These are phyloP conservation scores for Berkeleyomyces rouxiae DNA, from an alignment of 2,329 filamentous ascomycete species.

Conservation along the genomic window DNA sequence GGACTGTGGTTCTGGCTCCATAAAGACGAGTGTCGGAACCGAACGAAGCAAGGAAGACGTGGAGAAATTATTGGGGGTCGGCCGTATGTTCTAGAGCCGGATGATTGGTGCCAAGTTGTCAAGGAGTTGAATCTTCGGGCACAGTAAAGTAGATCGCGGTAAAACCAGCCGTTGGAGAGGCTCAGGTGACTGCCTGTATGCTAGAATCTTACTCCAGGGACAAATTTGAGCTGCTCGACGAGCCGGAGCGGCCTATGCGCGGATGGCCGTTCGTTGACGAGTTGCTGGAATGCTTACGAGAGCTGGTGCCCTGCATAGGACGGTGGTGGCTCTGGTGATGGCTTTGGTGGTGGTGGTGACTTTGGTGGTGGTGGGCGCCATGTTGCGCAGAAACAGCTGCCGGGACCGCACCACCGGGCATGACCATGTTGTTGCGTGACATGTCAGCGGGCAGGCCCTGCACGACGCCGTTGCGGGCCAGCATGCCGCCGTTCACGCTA, in stretches of 20 bases:
- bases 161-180: too few species aligned
- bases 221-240: constrained; percentile 39
- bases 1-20: not conserved
- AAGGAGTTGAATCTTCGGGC: too few species aligned
- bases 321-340: constrained; percentile 31
- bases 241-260: constrained; percentile 11
- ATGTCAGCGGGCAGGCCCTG: constrained; percentile 45
- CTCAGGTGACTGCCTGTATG: too few species aligned
- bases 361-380: constrained; percentile 25
- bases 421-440: constrained; percentile 25
- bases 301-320: not conserved
- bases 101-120: too few species aligned
- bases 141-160: too few species aligned
- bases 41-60: not conserved
- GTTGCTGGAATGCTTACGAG: not conserved
- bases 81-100: too few species aligned
- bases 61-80: not conserved
- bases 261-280: constrained; percentile 1
- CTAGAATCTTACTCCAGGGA: constrained; percentile 33
- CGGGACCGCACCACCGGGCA: constrained; percentile 25
- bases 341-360: not conserved
- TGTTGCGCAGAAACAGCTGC: constrained; percentile 20
- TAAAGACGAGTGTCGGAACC: not conserved
- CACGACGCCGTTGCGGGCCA: constrained; percentile 50
- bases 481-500: constrained; percentile 89